Base-by-base conservation (phyloP, 768 basidiomycete species). In the Leccinum variicolor region DNA sequence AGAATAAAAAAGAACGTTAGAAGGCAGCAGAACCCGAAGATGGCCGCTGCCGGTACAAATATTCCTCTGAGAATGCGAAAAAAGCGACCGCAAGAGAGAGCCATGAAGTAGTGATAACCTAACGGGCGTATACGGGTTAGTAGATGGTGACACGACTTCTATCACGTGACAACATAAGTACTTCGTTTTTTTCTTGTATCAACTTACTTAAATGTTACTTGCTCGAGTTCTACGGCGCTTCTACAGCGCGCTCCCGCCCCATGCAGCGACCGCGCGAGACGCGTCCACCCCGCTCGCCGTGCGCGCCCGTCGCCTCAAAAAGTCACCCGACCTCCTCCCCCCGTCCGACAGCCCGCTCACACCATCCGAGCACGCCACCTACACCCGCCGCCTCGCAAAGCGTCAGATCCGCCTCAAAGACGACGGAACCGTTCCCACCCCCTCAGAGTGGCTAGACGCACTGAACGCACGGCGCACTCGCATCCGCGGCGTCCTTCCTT, bases 1-100 rank as follows among this genome's bases (percentile, higher is more conserved):
- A 96, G 84, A 21, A 94, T 76, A 66, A 92, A 91, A 33, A 91
- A 74, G 68, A 86, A 89, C 2, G 85, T 83, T 54, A 95, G 86
- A 45, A 92, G 77, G 56, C 80, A 81, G 15, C 84, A 84, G 74
- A 96, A 90, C 13, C 80, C 78, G 48, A 90, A 66, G 62, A 90
- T 73, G 11, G 86, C 75, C 3, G 82, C 75, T 50, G 86, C 73
- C 0, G 90, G 89, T 5, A 79, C 76, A 57, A 83, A 82, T 26
- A 84, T 72, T 5, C 81, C 81, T 45, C 81, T 78, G 36, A 84
- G 45, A 54, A 77, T 78, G 39, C 87, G 83, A 23, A 82, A 75
- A 47, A 83, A 53, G 29, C 76, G 76, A 67, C 70, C 74, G 51
- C 73, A 75, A 21, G 69, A 73, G 23, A 73, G 64, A 51, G 73